Evolutionary conservation across 129 eudicot species (phyloP).

Genomic region (Cynara cardunculus): DNA sequence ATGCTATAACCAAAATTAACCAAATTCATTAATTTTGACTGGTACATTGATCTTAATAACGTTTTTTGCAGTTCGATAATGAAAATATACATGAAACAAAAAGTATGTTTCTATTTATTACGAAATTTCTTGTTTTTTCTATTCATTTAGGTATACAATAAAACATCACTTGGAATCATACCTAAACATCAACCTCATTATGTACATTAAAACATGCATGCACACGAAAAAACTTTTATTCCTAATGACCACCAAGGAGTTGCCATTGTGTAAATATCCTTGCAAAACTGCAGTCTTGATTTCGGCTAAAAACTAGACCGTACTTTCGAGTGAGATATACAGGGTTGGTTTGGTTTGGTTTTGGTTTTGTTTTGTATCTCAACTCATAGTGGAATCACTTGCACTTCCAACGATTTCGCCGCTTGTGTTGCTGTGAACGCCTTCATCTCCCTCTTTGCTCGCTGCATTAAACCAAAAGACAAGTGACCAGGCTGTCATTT

Average conservation of each 20-base stretch:
- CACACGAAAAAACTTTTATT: conserved; percentile 1
- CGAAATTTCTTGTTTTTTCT: background rate
- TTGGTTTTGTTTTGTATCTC: background rate
- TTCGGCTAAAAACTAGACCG: background rate
- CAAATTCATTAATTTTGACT: no score
- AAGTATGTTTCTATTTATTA: background rate
- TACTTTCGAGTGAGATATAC: background rate
- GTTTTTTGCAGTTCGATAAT: background rate
- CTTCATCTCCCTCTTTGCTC: conserved; percentile 37
- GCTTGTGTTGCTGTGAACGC: conserved; percentile 30
- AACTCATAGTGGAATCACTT: conserved; percentile 34
- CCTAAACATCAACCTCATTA: conserved; percentile 4
- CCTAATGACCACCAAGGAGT: background rate
- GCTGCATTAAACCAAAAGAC: conserved; percentile 26
- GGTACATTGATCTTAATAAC: no score
- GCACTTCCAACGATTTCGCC: conserved; percentile 34
- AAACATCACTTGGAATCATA: background rate
- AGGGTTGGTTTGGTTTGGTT: background rate
- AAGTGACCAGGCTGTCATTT: background rate
- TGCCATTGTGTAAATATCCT: background rate
- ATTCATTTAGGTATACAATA: conserved; percentile 1
- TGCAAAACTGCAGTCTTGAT: conserved; percentile 12
- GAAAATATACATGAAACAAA: background rate
- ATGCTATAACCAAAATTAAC: no score
- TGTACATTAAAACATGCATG: conserved; percentile 18